Evolutionary conservation across 1,139 yeast genomes (phyloP), one percentile per base, ranked within the genome.

Genomic region (Blastobotrys indianensis): DNA sequence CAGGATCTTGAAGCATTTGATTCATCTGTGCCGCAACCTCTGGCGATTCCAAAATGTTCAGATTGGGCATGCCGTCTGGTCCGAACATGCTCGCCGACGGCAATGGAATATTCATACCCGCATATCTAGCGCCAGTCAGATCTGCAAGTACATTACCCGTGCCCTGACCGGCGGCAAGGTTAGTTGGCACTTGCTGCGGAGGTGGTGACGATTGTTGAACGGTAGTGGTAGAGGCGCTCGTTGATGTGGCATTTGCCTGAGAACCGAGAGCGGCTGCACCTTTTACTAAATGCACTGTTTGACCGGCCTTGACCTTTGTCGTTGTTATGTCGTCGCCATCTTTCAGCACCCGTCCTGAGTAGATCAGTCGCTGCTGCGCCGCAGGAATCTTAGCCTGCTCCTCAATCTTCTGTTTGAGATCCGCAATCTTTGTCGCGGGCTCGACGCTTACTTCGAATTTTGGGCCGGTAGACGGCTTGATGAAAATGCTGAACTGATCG

Each of bases 81-180:
- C 97, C 97, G 69, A 92, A 88, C 83, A 86, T 77, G 40, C 85
- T 80, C 0, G 90, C 87, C 2, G 86, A 77, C 2, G 98, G 97
- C 63, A 92, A 72, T 4, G 25, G 25, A 57, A 87, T 90, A 11
- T 88, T 76, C 56, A 80, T 82, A 1, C 98, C 98, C 2, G 97
- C 97, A 61, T 88, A 92, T 47, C 97, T 77, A 1, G 97, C 97
- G 37, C 96, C 94, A 0, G 97, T 90, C 56, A 92, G 72, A 54
- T 85, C 96, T 5, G 95, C 92, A 56, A 92, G 71, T 25, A 95
- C 95, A 64, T 92, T 87, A 65, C 84, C 86, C 0, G 95, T 77
- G 11, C 94, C 94, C 54, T 80, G 84, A 2, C 98, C 98, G 1
- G 97, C 78, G 2, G 95, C 80, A 50, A 92, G 75, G 60, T 82